These are phyloP conservation scores for Trichoderma breve DNA, from an alignment of 2,329 filamentous ascomycete species.

Conservation along the genomic window DNA sequence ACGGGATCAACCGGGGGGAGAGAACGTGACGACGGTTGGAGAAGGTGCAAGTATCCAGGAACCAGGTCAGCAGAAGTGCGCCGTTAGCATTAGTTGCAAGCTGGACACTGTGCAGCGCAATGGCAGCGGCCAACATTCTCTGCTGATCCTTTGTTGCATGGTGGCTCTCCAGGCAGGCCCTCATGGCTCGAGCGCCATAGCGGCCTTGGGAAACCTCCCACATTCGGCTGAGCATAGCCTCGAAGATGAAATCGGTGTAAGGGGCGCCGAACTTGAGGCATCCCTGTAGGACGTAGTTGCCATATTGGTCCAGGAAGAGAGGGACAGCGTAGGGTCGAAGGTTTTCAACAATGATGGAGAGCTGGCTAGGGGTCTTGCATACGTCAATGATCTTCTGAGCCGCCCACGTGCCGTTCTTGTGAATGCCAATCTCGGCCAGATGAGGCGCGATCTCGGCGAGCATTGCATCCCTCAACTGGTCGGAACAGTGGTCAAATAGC, in stretches of 20 bases:
- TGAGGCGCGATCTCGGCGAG: constrained; percentile 82
- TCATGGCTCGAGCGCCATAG: constrained; percentile 93
- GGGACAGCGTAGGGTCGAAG: constrained; percentile 84
- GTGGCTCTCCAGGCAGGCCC: constrained; percentile 93
- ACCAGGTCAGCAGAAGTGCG: constrained; percentile 91
- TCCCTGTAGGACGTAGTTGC: constrained; percentile 97
- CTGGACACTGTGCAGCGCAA: constrained; percentile 95
- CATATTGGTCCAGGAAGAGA: constrained; percentile 94
- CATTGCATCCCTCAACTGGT: constrained; percentile 88
- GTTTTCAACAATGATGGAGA: constrained; percentile 78
- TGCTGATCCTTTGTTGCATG: constrained; percentile 94
- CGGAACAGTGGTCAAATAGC: constrained; percentile 93
- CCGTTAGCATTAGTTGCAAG: constrained; percentile 95
- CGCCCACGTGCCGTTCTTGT: constrained; percentile 99
- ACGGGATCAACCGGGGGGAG: constrained; percentile 86
- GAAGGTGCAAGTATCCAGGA: constrained; percentile 96
- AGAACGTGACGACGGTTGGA: constrained; percentile 86
- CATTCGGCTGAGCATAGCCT: constrained; percentile 90
- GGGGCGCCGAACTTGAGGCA: constrained; percentile 88
- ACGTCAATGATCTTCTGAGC: constrained; percentile 99
- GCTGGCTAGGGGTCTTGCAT: constrained; percentile 79
- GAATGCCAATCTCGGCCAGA: constrained; percentile 91
- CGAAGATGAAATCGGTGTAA: constrained; percentile 95
- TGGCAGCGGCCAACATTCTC: constrained; percentile 87
- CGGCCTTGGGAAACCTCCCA: constrained; percentile 92